Percentiles rank a stretch among this genome's conserved stretches.
Evolutionary conservation across 306 rosid species (phyloP).

Genomic region (Rosa persica): DNA sequence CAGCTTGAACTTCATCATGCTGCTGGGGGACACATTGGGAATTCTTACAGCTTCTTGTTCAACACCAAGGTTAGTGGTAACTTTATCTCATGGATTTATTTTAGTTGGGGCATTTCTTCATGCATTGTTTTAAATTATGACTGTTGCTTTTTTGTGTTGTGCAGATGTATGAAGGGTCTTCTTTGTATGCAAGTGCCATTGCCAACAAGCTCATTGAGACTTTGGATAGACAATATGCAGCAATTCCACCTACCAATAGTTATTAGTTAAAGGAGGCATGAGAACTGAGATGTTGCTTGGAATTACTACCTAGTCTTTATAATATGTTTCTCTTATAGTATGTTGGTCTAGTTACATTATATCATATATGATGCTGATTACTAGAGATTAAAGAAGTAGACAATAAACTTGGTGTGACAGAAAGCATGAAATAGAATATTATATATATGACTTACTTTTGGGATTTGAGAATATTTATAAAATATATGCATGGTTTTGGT

Average conservation of each 20-base stretch:
- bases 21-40: conserved; percentile 87
- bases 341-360: not conserved
- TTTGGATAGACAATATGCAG: conserved; percentile 27
- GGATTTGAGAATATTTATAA: not conserved
- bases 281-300: not conserved
- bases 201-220: conserved; percentile 37
- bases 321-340: not conserved
- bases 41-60: conserved; percentile 75
- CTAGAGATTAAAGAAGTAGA: not conserved
- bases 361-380: conserved; percentile 6
- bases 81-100: not conserved
- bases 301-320: not conserved
- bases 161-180: conserved; percentile 36
- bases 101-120: not conserved
- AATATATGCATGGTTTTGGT: not conserved
- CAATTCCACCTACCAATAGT: conserved; percentile 4
- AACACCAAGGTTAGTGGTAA: conserved; percentile 57
- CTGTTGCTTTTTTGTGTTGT: not conserved
- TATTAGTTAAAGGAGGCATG: not conserved
- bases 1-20: conserved; percentile 80
- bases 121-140: not conserved
- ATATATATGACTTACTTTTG: not conserved
- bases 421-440: not conserved
- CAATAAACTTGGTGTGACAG: conserved; percentile 10
- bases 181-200: conserved; percentile 33